Evolutionary conservation across 2,329 filamentous ascomycete species (phyloP).

Genomic region (Fusarium beomiforme): DNA sequence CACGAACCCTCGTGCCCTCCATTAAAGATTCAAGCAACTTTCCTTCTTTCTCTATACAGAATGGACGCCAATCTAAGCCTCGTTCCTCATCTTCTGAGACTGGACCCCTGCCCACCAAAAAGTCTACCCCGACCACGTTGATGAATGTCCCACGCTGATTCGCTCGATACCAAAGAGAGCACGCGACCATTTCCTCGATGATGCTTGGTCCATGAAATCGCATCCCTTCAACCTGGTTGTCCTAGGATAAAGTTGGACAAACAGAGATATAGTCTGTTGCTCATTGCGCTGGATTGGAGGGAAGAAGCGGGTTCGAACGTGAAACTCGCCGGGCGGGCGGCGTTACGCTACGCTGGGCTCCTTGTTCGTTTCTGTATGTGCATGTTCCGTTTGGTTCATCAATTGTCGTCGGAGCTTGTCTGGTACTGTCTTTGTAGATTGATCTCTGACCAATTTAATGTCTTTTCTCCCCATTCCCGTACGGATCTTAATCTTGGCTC

Average conservation of each 20-base stretch:
- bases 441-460: slow-evolving; percentile 25
- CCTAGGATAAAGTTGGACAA: slow-evolving; percentile 28
- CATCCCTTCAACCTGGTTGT: slow-evolving; percentile 33
- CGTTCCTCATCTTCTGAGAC: slow-evolving; percentile 32
- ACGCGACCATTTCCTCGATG: slow-evolving; percentile 57
- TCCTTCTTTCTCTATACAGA: slow-evolving; percentile 13
- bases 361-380: slow-evolving; percentile 27
- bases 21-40: slow-evolving; percentile 8
- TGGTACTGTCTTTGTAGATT: neutral
- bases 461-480: slow-evolving; percentile 22
- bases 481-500: slow-evolving; percentile 1
- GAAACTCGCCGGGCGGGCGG: slow-evolving; percentile 32
- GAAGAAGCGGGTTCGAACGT: slow-evolving; percentile 37
- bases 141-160: slow-evolving; percentile 48
- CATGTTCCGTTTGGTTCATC: slow-evolving; percentile 14
- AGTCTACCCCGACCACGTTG: slow-evolving; percentile 49
- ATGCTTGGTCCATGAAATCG: slow-evolving; percentile 53
- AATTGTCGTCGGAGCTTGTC: slow-evolving; percentile 1
- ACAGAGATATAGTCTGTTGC: slow-evolving; percentile 19
- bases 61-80: slow-evolving; percentile 38
- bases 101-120: slow-evolving; percentile 36
- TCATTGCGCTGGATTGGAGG: slow-evolving; percentile 37
- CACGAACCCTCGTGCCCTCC: slow-evolving; percentile 22
- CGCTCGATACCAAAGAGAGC: slow-evolving; percentile 46
- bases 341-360: slow-evolving; percentile 18